Conservation (phyloP, 495 filamentous ascomycete genomes). For the Aspergillus carlsbadensis region DNA sequence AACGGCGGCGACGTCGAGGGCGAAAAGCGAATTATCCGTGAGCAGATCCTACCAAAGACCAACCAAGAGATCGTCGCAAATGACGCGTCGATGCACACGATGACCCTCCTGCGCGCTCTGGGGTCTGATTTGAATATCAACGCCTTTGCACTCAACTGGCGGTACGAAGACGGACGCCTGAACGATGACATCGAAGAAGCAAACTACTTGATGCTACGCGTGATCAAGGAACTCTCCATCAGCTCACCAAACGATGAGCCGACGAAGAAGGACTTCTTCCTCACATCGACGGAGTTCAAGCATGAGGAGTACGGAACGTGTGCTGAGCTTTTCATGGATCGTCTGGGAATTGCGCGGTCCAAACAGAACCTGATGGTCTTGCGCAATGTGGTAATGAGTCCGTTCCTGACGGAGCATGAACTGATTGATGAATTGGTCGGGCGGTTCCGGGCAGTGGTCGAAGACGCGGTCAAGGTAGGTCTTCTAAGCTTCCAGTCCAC, state of each 20-base stretch:
- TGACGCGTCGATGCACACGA: neutral
- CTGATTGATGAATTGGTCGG: slow-evolving; percentile 27
- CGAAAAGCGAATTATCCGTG: slow-evolving; percentile 33
- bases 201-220: slow-evolving; percentile 45
- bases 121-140: slow-evolving; percentile 51
- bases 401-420: slow-evolving; percentile 35
- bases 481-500: neutral
- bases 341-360: slow-evolving; percentile 30
- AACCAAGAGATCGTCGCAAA: slow-evolving; percentile 17
- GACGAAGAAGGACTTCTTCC: slow-evolving; percentile 33
- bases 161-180: slow-evolving; percentile 30
- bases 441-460: slow-evolving; percentile 27
- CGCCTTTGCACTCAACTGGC: slow-evolving; percentile 40
- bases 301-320: slow-evolving; percentile 42
- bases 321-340: slow-evolving; percentile 34
- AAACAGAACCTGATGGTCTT: slow-evolving; percentile 36
- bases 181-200: slow-evolving; percentile 51
- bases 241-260: slow-evolving; percentile 35
- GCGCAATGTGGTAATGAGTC: slow-evolving; percentile 42
- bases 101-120: slow-evolving; percentile 33
- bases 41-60: slow-evolving; percentile 29
- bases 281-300: slow-evolving; percentile 42
- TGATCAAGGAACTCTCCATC: slow-evolving; percentile 40
- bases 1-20: slow-evolving; percentile 31
- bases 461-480: slow-evolving; percentile 31